Evolutionary conservation across 176 grass and related monocot species (phyloP), one percentile per base, ranked within the genome.

Genomic region (Metroxylon sagu): DNA sequence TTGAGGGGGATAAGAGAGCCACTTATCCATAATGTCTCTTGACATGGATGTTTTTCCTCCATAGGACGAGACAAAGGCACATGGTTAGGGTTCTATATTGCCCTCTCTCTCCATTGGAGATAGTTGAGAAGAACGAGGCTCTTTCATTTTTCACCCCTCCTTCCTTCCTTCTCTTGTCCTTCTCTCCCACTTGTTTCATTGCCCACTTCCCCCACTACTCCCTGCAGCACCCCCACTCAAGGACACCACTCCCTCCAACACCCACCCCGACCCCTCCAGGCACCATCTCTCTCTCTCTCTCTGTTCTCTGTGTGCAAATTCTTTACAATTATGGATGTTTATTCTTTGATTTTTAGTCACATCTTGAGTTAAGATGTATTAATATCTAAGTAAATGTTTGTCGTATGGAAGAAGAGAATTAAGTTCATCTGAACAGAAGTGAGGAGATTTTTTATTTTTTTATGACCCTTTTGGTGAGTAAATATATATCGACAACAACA

Each of bases 1-100:
- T 16, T 3, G 35, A 62, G 49, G 18, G 60, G 72, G 43, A 50
- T 67, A 31, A 68, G 25, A 18, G 26, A 76, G 53, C 16, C 5
- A 48, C 54, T 76, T 76, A 72, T 62, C 69, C 39, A 60, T 12
- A 67, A 76, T 60, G 39, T 48, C 52, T 77, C 14, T 48, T 19
- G 54, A 50, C n/a, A 76, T 76, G 74, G 26, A 69, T 69, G 64
- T 64, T 76, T 76, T 51, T 60, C 53, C 51, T 19, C 6, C 19
- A 16, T 5, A 69, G 65, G 63, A 62, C 74, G 54, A 30, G 49
- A 43, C 35, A 43, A 14, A 43, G 35, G 74, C 74, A 69, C 74
- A 62, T 77, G 65, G 26, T 53, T 54, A 62, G 64, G 14, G 58
- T 39, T 43, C 8, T 43, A 43, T 43, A 7, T 14, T 10, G 1